These are phyloP conservation scores for Apophysomyces ossiformis DNA, from an alignment of 371 early-diverging fungal genomes.

Conservation along the genomic window DNA sequence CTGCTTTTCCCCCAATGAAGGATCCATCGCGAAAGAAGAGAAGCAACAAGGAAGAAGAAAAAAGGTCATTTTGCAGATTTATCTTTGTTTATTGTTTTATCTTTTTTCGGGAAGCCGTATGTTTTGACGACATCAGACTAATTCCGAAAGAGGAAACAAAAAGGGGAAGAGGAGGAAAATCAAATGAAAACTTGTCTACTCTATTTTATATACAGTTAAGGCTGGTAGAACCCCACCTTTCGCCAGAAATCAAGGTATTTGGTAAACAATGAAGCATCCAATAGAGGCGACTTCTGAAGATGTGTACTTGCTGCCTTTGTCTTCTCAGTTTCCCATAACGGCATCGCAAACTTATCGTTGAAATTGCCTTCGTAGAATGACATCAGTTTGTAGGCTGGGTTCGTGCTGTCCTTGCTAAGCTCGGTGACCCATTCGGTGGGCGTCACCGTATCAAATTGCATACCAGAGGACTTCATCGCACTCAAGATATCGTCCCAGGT, in stretches of 20 bases:
- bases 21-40: neutral
- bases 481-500: slow-evolving; percentile 29
- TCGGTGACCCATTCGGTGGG: slow-evolving; percentile 35
- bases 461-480: slow-evolving; percentile 27
- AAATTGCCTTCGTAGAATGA: slow-evolving; percentile 36
- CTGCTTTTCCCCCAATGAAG: neutral
- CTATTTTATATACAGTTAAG: neutral
- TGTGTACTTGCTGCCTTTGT: slow-evolving; percentile 3
- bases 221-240: slow-evolving; percentile 12
- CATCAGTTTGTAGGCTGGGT: slow-evolving; percentile 40
- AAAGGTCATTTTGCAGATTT: neutral
- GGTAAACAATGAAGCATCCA: slow-evolving; percentile 12
- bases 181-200: too few relatives aligned
- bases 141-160: neutral
- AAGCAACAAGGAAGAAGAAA: neutral
- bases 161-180: too few relatives aligned
- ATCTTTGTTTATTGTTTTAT: neutral
- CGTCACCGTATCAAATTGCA: slow-evolving; percentile 31
- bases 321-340: slow-evolving; percentile 30
- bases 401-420: slow-evolving; percentile 33
- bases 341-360: slow-evolving; percentile 22
- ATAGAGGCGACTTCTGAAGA: slow-evolving; percentile 13
- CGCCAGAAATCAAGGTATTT: slow-evolving; percentile 20
- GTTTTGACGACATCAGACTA: neutral
- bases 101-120: neutral